Conservation (phyloP, 139 green algal genomes). For the Pseudopediastrum boryanum region DNA sequence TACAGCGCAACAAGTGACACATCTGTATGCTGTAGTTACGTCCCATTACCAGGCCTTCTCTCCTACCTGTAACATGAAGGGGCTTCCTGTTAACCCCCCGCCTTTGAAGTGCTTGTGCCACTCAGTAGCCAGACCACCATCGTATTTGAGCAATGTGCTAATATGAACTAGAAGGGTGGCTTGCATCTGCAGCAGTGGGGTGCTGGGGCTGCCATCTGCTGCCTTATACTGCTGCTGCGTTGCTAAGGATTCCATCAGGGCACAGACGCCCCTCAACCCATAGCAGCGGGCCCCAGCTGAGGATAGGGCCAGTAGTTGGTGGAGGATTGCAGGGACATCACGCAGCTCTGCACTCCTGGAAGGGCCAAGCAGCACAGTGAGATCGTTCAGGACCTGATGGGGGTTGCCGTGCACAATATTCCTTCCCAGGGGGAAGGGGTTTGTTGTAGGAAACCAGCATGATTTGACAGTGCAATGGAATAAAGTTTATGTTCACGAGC, state of each 20-base stretch:
- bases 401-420: background rate
- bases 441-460: background rate
- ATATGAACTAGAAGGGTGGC: conserved; percentile 46
- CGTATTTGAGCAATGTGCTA: conserved; percentile 41
- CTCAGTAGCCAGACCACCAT: conserved; percentile 32
- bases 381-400: background rate
- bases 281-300: background rate
- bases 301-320: conserved; percentile 30
- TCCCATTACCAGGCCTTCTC: background rate
- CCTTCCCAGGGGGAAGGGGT: background rate
- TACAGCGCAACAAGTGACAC: background rate
- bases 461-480: too few species aligned
- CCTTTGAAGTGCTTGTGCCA: conserved; percentile 7
- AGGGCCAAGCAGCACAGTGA: background rate
- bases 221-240: conserved; percentile 1
- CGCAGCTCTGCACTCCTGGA: conserved; percentile 23
- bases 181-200: conserved; percentile 36
- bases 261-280: background rate
- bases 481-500: too few species aligned
- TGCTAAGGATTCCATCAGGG: conserved; percentile 40
- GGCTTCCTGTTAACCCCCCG: background rate
- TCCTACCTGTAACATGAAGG: conserved; percentile 27
- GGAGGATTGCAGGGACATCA: conserved; percentile 33
- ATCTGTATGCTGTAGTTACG: conserved; percentile 31
- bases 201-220: background rate